These are phyloP conservation scores for Colletotrichum horii DNA, from an alignment of 2,329 filamentous ascomycete genomes.

Conservation along the genomic window DNA sequence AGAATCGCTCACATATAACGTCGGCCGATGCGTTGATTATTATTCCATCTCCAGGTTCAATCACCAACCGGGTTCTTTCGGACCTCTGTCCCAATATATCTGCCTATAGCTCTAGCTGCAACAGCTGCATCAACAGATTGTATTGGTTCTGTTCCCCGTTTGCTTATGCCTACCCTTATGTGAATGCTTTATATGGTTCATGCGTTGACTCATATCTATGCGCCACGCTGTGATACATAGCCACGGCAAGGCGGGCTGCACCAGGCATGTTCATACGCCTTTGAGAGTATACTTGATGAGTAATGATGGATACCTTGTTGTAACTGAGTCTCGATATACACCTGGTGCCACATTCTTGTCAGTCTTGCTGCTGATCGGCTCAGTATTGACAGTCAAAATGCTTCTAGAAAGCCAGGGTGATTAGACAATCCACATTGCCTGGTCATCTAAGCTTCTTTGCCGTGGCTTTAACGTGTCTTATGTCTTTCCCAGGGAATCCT, in stretches of 20 bases:
- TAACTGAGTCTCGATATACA: neutral
- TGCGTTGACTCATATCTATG: neutral
- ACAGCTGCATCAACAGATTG: rapidly evolving
- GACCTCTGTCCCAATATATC: neutral
- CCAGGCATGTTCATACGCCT: rapidly evolving
- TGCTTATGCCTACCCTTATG: neutral
- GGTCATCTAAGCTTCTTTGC: neutral
- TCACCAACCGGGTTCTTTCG: rapidly evolving
- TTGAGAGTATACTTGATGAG: neutral
- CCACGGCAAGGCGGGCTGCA: neutral
- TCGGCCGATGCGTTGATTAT: neutral
- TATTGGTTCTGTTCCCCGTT: neutral
- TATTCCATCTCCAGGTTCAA: neutral
- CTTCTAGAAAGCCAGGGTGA: no score
- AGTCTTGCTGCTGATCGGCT: neutral
- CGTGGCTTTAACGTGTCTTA: neutral
- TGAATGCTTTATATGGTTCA: neutral
- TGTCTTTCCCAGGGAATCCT: neutral
- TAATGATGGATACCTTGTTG: neutral
- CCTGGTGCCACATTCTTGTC: neutral
- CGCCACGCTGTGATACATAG: neutral
- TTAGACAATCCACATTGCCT: neutral
- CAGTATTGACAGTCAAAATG: neutral
- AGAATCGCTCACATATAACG: neutral
- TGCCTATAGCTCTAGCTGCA: neutral